phyloP scores from a whole-genome alignment of 768 basidiomycete genomes.

The Mycena leptocephala region DNA sequence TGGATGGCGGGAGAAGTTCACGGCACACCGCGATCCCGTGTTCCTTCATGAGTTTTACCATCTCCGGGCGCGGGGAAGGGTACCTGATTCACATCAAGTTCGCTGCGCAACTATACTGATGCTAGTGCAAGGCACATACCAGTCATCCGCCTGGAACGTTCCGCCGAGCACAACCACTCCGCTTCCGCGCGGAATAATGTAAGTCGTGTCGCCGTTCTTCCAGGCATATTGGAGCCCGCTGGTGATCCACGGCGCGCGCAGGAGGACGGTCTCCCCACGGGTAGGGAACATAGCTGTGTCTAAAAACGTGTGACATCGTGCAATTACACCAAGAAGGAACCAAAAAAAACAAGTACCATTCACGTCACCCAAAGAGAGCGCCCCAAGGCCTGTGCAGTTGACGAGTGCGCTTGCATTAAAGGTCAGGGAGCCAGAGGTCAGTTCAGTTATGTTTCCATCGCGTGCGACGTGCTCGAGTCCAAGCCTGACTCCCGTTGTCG shows the following conservation, averaged over 20 bases:
- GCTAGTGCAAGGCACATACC: too few relatives aligned
- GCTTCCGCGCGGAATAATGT: too few relatives aligned
- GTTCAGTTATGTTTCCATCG: not conserved
- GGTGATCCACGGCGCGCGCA: slow-evolving; percentile 62
- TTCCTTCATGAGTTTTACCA: too few relatives aligned
- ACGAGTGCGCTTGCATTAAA: slow-evolving; percentile 8
- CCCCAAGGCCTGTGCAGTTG: slow-evolving; percentile 49
- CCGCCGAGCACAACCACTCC: too few relatives aligned
- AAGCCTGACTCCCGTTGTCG: not conserved
- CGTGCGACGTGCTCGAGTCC: not conserved
- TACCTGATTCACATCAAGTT: too few relatives aligned
- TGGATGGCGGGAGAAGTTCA: too few relatives aligned
- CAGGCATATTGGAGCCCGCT: not conserved
- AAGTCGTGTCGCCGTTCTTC: slow-evolving; percentile 1
- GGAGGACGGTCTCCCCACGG: slow-evolving; percentile 75
- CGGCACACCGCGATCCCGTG: too few relatives aligned
- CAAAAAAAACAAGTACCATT: slow-evolving; percentile 55
- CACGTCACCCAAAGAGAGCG: slow-evolving; percentile 70
- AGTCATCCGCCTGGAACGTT: too few relatives aligned
- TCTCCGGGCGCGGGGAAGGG: too few relatives aligned
- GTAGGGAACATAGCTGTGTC: slow-evolving; percentile 61
- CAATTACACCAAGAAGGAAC: too few relatives aligned
- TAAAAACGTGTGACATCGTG: slow-evolving; percentile 7
- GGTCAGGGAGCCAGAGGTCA: not conserved
- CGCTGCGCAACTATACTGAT: too few relatives aligned